phyloP scores from a whole-genome alignment of 1,284 basidiomycete genomes.

The Microbotryum silenes-acaulis region DNA sequence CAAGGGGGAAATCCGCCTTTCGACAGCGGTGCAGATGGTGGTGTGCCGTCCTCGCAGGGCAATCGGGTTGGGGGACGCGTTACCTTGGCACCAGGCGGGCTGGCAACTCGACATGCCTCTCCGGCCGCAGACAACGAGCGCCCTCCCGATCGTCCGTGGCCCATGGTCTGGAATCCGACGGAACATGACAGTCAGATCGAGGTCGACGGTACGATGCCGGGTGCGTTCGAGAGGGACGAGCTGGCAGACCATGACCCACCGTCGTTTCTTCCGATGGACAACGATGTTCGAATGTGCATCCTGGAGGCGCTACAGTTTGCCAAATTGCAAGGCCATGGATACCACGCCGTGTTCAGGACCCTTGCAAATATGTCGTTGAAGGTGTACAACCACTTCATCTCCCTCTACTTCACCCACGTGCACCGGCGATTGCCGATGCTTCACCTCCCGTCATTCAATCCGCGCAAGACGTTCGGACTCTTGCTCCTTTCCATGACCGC shows the following conservation, averaged over 20 bases:
- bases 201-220: background rate
- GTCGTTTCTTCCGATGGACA: conserved; percentile 1
- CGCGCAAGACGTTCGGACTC: conserved; percentile 7
- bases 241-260: background rate
- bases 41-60: background rate
- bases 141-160: background rate
- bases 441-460: conserved; percentile 11
- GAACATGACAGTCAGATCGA: background rate
- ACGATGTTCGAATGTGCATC: conserved; percentile 7
- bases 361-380: conserved; percentile 2
- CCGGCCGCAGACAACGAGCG: background rate
- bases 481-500: conserved; percentile 15
- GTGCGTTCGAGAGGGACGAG: background rate
- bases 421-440: conserved; percentile 5
- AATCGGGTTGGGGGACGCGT: background rate
- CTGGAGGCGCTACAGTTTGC: conserved; percentile 13
- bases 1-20: too few species aligned
- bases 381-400: background rate
- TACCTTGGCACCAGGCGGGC: background rate
- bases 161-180: conserved; percentile 6
- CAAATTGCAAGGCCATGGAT: background rate
- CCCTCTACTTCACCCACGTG: conserved; percentile 13
- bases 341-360: conserved; percentile 4
- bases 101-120: conserved; percentile 6
- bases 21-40: too few species aligned